Evolutionary conservation across 345 rosid genomes (phyloP), one percentile per base, ranked within the genome.

Genomic region (Luvunga scandens): DNA sequence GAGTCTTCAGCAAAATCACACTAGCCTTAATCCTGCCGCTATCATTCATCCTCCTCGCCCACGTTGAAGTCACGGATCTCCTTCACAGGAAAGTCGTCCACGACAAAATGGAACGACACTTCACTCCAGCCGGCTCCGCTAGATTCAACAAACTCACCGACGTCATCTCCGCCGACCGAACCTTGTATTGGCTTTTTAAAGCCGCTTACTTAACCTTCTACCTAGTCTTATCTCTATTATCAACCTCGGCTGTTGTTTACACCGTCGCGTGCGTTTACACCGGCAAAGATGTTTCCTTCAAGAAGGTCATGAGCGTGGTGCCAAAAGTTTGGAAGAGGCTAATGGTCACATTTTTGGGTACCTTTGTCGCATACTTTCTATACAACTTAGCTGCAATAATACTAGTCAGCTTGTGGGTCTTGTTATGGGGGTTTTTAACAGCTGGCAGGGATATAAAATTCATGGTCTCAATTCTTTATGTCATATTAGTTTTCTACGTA

Each of bases 301-400:
- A 28, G 38, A 84, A 81, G 68, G 87, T 86, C 72, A 78, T 85
- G 71, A 81, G 80, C 28, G 89, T 88, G 0, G 90, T 91, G 24
- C 89, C 91, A 0, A 84, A 71, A 77, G 91, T 88, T 1, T 91
- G 91, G 92, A 86, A 85, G 86, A 79, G 89, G 28, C 78, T 90
- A 9, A 71, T 85, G 78, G 71, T 86, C 55, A 90, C 92, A 1
- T 84, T 90, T 57, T 22, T 89, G 10, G 85, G 86, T 72, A 75
- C 71, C 25, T 82, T 77, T 60, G 14, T 38, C 7, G 75, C 79
- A 57, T 6, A 78, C 31, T 64, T 89, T 22, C 33, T 60, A 5
- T 89, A 83, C 79, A 72, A 64, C 80, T 0, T 78, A 1, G 61
- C 34, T 9, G 71, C 78, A 8, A 0, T 67, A 7, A 0, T 77